Base-by-base conservation (phyloP, 257 asterid genomes). In the Solanum sejunctum region DNA sequence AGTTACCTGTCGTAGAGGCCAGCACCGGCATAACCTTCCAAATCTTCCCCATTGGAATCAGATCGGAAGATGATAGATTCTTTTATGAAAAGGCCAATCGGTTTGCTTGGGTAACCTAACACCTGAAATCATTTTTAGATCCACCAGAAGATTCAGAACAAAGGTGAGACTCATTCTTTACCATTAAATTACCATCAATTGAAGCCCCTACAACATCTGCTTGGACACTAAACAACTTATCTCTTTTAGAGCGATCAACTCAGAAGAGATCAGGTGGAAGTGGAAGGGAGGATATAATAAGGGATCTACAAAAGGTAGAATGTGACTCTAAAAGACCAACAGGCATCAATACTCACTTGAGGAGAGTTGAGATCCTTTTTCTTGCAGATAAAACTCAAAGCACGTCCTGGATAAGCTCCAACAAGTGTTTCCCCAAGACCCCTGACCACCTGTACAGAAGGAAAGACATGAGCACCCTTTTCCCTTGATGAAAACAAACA, bases 361-460 rank as follows among this genome's bases (percentile, higher is more conserved):
- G 98, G 98, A 84, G 97, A 93, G 86, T 86, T 84, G 87, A 97
- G 98, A 88, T 92, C 90, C 73, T 83, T 92, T 88, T 95, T 97
- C 92, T 94, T 95, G 98, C 96, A 94, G 89, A 91, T 83, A 87
- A 94, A 97, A 92, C 99, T 97, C 92, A 95, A 91, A 71, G 99
- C 98, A 87, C 99, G 99, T 32, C 99, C 99, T 32, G 99, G 99
- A 87, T 97, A 97, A 84, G 98, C 99, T 89, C 99, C 99, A 78
- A 97, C 99, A 82, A 97, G 93, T 18, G 99, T 95, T 91, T 97
- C 99, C 75, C 99, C 99, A 61, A 97, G 98, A 87, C 99, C 99
- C 91, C 93, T 97, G 81, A 97, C 99, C 86, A 95, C 98, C 99
- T 97, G 84, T 83, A 90, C 85, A 85, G 73, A 86, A 83, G 16